Conservation (phyloP, 106 monocot genomes). For the Amphibolis antarctica region DNA sequence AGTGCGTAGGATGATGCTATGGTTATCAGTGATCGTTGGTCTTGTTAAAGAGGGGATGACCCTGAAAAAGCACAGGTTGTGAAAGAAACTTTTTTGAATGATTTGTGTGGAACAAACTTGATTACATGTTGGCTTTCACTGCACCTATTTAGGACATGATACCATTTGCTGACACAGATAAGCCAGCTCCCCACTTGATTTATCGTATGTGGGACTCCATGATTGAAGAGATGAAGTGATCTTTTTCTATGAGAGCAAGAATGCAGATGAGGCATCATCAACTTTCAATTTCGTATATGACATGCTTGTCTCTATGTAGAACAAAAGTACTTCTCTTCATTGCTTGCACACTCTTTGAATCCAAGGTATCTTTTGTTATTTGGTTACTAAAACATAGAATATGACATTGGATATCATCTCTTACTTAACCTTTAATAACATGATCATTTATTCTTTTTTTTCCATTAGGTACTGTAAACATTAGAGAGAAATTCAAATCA, state of each 20-base stretch:
- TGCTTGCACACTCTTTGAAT: constrained; percentile 1
- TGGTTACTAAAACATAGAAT: too few relatives aligned
- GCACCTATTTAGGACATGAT: constrained; percentile 1
- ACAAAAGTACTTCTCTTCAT: constrained; percentile 1
- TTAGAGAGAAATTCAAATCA: too few relatives aligned
- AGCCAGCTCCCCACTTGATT: too few relatives aligned
- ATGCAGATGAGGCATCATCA: not conserved
- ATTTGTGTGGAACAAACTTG: not conserved
- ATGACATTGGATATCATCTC: too few relatives aligned
- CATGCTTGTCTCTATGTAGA: not conserved
- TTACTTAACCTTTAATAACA: too few relatives aligned
- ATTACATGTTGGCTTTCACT: not conserved
- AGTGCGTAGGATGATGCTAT: not conserved
- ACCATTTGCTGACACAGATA: not conserved
- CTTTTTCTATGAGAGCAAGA: not conserved
- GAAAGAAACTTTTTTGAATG: not conserved
- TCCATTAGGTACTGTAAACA: not conserved
- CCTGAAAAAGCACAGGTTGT: not conserved
- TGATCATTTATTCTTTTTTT: not conserved
- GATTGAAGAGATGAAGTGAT: not conserved
- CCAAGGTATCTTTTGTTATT: not conserved
- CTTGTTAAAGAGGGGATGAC: not conserved
- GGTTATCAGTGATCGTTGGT: not conserved
- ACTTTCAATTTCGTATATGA: not conserved
- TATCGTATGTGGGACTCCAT: too few relatives aligned